Percentiles rank a stretch among this genome's conserved stretches.
Conservation (phyloP, 768 basidiomycete species). For the Rhizopogon vinicolor region DNA sequence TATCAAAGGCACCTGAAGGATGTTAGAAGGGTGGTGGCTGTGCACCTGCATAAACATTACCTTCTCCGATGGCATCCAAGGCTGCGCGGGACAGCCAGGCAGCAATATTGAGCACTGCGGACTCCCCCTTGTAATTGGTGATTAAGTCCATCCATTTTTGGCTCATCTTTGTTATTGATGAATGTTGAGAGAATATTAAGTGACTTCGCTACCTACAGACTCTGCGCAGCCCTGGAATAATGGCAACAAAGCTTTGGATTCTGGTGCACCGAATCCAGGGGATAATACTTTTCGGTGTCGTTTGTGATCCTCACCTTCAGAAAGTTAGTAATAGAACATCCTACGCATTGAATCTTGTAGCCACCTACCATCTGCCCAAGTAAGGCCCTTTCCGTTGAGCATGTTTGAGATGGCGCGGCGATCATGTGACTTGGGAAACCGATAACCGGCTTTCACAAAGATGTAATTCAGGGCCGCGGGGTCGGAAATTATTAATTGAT, state of each 20-base stretch:
- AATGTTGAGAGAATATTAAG: neutral
- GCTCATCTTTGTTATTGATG: slow-evolving; percentile 13
- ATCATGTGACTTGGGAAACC: slow-evolving; percentile 34
- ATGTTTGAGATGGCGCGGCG: slow-evolving; percentile 9
- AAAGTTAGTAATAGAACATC: neutral
- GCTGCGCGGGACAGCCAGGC: no score
- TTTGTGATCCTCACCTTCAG: slow-evolving; percentile 38
- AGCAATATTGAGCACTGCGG: slow-evolving; percentile 15
- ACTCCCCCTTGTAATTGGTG: neutral
- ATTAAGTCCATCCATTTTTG: slow-evolving; percentile 21
- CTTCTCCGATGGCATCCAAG: no score
- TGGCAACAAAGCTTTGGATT: slow-evolving; percentile 44
- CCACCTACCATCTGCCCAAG: slow-evolving; percentile 36
- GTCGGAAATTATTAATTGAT: slow-evolving; percentile 42
- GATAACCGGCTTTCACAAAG: slow-evolving; percentile 39
- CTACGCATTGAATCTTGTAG: slow-evolving; percentile 7
- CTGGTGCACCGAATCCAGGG: slow-evolving; percentile 50
- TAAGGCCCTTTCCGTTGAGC: slow-evolving; percentile 29
- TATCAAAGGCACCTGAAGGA: slow-evolving; percentile 20
- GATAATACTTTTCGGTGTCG: slow-evolving; percentile 51
- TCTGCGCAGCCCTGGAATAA: no score
- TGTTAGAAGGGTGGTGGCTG: no score
- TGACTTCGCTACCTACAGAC: no score
- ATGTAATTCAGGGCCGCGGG: slow-evolving; percentile 39
- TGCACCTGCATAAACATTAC: no score